Evolutionary conservation across 441 rosid genomes (phyloP).

Genomic region (Omphalea diandra): DNA sequence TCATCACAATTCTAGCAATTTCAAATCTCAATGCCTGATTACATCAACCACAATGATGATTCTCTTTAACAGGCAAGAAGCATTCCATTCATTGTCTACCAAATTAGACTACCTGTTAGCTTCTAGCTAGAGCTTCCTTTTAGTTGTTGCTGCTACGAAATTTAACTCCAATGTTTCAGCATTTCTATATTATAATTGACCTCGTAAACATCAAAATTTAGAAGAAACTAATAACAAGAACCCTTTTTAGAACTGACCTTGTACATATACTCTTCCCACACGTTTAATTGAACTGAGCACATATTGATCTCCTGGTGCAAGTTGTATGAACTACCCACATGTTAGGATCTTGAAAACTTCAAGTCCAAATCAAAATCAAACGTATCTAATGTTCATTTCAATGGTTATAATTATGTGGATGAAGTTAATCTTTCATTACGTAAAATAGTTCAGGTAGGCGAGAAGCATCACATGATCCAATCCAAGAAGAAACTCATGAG

Average conservation of each 20-base stretch:
- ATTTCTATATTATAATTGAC: not conserved
- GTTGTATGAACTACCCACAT: not conserved
- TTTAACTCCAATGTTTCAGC: not conserved
- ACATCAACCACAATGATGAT: not conserved
- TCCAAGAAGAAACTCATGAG: not conserved
- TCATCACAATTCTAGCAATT: not conserved
- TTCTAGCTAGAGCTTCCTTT: too few species aligned
- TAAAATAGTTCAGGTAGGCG: not conserved
- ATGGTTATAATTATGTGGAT: not conserved
- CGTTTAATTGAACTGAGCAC: too few species aligned
- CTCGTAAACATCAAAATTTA: too few species aligned
- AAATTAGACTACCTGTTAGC: too few species aligned
- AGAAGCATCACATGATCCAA: not conserved
- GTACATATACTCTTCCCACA: too few species aligned
- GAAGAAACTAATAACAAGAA: too few species aligned
- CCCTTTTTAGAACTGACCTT: not conserved
- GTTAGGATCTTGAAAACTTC: slow-evolving; percentile 1
- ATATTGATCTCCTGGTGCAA: too few species aligned
- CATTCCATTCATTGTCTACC: too few species aligned
- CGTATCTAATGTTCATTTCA: not conserved
- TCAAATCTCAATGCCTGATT: not conserved
- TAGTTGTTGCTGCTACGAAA: too few species aligned
- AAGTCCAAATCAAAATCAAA: not conserved
- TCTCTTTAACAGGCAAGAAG: not conserved
- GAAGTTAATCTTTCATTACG: not conserved